Percentiles rank a stretch among this genome's conserved stretches.
Conservation (phyloP, 1,284 basidiomycete genomes). For the Puccinia brachypodii region DNA sequence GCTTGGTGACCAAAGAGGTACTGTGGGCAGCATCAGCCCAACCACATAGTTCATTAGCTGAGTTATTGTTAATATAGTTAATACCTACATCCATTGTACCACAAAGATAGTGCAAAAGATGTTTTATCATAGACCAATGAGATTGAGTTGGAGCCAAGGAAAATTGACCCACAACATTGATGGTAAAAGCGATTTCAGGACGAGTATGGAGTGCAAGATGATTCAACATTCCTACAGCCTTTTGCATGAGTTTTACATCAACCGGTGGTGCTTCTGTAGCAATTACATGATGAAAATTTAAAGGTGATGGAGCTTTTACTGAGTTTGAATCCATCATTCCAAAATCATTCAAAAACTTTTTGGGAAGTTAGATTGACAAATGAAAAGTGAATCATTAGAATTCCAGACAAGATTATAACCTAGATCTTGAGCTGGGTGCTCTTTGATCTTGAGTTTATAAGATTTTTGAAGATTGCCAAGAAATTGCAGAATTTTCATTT, state of each 20-base stretch:
- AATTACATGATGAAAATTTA: background rate
- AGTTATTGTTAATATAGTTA: background rate
- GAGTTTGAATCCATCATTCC: background rate
- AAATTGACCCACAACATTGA: background rate
- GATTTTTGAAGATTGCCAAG: background rate
- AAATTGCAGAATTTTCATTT: background rate
- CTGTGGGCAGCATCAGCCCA: background rate
- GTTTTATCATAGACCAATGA: background rate
- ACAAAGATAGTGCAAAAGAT: background rate
- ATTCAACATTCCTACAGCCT: conserved; percentile 10
- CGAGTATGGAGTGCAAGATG: conserved; percentile 12
- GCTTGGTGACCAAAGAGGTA: background rate
- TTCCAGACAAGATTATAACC: conserved; percentile 3
- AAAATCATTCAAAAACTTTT: background rate
- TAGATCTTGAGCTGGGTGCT: background rate
- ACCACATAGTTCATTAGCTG: background rate
- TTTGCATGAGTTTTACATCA: background rate
- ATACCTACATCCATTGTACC: background rate
- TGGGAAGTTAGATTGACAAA: background rate
- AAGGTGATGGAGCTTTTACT: background rate
- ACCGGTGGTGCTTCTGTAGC: background rate
- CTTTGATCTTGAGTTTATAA: background rate
- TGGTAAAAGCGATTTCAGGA: background rate
- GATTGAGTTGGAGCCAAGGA: background rate
- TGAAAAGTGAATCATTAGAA: background rate